Conservation (phyloP, 2,329 filamentous ascomycete genomes). For the Fusarium sp. region DNA sequence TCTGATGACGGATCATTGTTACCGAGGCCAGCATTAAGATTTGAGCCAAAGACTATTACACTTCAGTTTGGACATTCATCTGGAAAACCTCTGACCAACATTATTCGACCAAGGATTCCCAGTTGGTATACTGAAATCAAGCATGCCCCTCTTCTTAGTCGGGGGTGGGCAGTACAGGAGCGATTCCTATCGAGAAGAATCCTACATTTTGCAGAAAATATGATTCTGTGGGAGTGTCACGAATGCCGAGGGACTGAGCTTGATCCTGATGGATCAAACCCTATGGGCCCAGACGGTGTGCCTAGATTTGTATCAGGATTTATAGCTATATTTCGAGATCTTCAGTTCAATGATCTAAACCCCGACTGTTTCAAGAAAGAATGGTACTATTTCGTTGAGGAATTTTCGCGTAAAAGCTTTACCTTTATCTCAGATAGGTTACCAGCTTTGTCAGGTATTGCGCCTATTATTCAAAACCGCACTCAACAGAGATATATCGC, state of each 20-base stretch:
- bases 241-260: not conserved
- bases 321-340: not conserved
- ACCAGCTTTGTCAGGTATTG: conserved; percentile 3
- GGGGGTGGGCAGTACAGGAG: conserved; percentile 7
- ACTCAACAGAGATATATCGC: not conserved
- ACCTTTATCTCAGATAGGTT: not conserved
- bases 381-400: conserved; percentile 1
- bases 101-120: not conserved
- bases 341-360: accelerated
- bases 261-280: not conserved
- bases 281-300: not conserved
- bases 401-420: not conserved
- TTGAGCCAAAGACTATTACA: not conserved
- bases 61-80: not conserved
- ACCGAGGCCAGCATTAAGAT: not conserved
- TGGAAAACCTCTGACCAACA: not conserved
- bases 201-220: not conserved
- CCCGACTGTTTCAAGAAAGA: not conserved
- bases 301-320: not conserved
- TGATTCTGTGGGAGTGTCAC: conserved; percentile 6
- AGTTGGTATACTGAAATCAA: not conserved
- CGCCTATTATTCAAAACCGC: not conserved
- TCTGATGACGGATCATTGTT: not conserved
- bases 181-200: not conserved
- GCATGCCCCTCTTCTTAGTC: not conserved